Base-by-base conservation (phyloP, 176 grass and related monocot genomes). In the Tillandsia fasciculata region DNA sequence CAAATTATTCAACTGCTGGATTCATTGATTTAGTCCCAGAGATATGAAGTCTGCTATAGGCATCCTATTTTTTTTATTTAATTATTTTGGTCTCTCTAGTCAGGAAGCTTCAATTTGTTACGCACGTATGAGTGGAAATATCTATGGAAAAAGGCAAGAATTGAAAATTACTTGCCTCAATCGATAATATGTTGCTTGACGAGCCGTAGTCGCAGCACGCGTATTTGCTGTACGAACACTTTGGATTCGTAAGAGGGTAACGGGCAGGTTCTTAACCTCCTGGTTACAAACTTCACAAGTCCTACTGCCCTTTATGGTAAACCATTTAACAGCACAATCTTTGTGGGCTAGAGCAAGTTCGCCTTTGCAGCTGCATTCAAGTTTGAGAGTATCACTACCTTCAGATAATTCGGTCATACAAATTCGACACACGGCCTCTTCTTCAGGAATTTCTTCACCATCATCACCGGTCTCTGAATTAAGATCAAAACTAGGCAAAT, bases 321-420 rank as follows among this genome's bases (percentile, higher is more conserved):
- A 99, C 89, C 94, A 99, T 73, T 90, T 99, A n/a, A 99, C 3
- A 23, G 94, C 94, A 8, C 94, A 99, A 8, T 86, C 86, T 33
- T 51, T 82, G 79, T 99, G 94, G 0, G 84, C 87, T 1, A 99
- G 80, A 12, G 89, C 94, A 11, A 99, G 86, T 74, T 93, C 94
- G 0, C 94, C 94, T 71, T 84, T 93, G 77, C 94, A 99, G 17
- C 71, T 51, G 53, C 89, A 99, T 73, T 90, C 94, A 42, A 93
- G 76, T 61, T 89, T 93, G 27, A 99, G 70, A 1, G 76, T 83
- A 58, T 92, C 77, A 2, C 52, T 85, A 33, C 87, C 94, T 80
- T 99, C 94, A 1, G 84, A 83, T 12, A 93, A 74, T 80, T 93
- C 89, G 0, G 27, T 85, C 84, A 99, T 78, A 77, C 94, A 99